A percentile compares a stretch with the other conserved stretches of the same genome.
These are phyloP conservation scores for Fennellomyces sp. DNA, from an alignment of 371 early-diverging fungal species.

Conservation along the genomic window DNA sequence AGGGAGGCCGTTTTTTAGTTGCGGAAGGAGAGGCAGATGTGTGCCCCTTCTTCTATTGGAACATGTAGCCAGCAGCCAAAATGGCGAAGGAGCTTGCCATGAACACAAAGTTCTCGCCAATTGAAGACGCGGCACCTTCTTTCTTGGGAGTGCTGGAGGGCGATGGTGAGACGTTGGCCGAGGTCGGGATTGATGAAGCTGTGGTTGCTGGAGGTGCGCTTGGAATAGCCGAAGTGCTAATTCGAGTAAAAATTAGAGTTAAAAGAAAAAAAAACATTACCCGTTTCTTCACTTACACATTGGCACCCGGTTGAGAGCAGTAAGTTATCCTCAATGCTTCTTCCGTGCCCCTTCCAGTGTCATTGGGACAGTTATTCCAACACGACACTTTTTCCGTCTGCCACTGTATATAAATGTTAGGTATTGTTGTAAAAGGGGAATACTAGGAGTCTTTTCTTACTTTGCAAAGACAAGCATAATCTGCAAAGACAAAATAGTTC, in stretches of 20 bases:
- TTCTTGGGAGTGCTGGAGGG: neutral
- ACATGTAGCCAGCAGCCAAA: neutral
- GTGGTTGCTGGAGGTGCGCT: neutral
- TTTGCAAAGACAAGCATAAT: conserved; percentile 26
- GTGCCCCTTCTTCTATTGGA: neutral
- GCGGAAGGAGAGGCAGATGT: neutral
- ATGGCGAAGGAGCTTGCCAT: neutral
- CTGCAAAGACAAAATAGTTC: conserved; percentile 5
- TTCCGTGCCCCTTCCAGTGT: conserved; percentile 16
- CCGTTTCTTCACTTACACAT: conserved; percentile 11
- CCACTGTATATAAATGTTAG: conserved; percentile 16
- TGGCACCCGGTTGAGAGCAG: conserved; percentile 41
- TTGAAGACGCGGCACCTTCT: neutral
- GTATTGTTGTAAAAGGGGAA: neutral
- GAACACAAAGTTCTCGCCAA: neutral
- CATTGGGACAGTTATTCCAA: conserved; percentile 32
- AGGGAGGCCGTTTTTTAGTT: too few relatives aligned
- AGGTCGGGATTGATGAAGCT: neutral
- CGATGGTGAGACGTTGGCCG: neutral
- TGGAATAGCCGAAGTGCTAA: too few relatives aligned
- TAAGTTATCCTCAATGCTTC: conserved; percentile 29
- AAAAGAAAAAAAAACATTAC: neutral
- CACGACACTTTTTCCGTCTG: conserved; percentile 25
- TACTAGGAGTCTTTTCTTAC: conserved; percentile 6
- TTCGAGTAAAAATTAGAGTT: neutral